These are phyloP conservation scores for Populus simonii DNA, from an alignment of 345 rosid species.

Conservation along the genomic window DNA sequence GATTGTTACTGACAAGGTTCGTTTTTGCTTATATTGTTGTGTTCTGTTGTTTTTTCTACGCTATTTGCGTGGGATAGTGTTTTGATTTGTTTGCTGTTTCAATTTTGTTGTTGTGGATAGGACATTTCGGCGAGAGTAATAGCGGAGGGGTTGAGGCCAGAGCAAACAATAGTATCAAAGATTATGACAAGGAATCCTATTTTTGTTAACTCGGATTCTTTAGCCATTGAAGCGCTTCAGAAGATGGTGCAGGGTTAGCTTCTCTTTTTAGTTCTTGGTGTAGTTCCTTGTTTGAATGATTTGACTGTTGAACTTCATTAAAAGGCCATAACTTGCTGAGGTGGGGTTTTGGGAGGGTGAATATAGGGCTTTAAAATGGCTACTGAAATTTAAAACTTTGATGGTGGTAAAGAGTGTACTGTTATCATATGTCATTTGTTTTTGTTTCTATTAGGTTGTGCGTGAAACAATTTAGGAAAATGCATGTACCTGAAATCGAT, in stretches of 20 bases:
- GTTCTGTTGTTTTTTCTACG: not conserved
- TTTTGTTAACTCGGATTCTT: constrained; percentile 76
- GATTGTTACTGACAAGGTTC: constrained; percentile 83
- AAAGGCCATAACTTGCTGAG: not conserved
- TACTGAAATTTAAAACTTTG: not conserved
- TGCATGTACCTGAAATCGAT: not conserved
- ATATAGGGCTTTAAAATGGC: not conserved
- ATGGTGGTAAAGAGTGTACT: not conserved
- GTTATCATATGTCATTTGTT: not conserved
- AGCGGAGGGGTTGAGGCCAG: constrained; percentile 90
- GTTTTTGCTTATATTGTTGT: not conserved
- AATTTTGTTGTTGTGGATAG: constrained; percentile 24
- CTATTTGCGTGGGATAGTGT: not conserved
- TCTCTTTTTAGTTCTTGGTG: not conserved
- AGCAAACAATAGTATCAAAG: constrained; percentile 82
- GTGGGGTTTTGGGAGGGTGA: not conserved
- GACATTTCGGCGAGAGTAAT: constrained; percentile 82
- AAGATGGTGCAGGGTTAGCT: constrained; percentile 89
- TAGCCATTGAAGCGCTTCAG: constrained; percentile 94
- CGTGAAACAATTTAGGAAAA: not conserved
- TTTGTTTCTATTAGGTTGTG: not conserved
- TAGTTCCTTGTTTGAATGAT: not conserved
- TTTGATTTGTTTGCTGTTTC: not conserved
- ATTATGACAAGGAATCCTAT: constrained; percentile 92
- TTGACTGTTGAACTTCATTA: not conserved